Evolutionary conservation across 176 grass and related monocot genomes (phyloP).

Genomic region (Bonia amplexicaulis): DNA sequence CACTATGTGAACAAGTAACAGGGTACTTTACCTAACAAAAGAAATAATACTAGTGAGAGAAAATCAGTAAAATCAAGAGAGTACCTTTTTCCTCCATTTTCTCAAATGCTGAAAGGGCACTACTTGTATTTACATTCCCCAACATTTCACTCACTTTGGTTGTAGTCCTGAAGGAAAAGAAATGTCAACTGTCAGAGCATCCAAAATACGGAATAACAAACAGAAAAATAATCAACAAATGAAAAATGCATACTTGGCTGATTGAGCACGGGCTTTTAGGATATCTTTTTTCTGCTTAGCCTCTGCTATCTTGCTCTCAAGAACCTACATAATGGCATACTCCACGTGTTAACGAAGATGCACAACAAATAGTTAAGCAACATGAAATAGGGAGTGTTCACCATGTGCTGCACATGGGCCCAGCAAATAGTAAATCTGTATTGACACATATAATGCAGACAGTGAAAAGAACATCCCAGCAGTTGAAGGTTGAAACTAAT

Average conservation of each 20-base stretch:
- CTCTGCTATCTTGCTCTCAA: slow-evolving; percentile 98
- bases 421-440: background rate
- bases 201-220: background rate
- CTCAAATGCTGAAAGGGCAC: slow-evolving; percentile 95
- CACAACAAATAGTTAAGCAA: background rate
- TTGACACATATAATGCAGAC: background rate
- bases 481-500: slow-evolving; percentile 2
- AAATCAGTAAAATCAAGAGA: background rate
- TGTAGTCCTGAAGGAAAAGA: slow-evolving; percentile 57
- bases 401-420: background rate
- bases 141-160: slow-evolving; percentile 99
- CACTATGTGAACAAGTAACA: background rate
- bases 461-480: background rate
- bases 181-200: background rate
- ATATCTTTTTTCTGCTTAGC: slow-evolving; percentile 98
- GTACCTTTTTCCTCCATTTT: slow-evolving; percentile 99
- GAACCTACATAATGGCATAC: slow-evolving; percentile 53
- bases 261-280: slow-evolving; percentile 96
- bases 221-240: background rate
- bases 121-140: slow-evolving; percentile 94
- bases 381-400: background rate
- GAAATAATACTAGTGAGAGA: background rate
- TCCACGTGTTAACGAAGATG: slow-evolving; percentile 6
- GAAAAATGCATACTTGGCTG: slow-evolving; percentile 67
- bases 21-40: background rate